Conservation (phyloP, 176 grass and related monocot species). For the Musa schizocarpa region DNA sequence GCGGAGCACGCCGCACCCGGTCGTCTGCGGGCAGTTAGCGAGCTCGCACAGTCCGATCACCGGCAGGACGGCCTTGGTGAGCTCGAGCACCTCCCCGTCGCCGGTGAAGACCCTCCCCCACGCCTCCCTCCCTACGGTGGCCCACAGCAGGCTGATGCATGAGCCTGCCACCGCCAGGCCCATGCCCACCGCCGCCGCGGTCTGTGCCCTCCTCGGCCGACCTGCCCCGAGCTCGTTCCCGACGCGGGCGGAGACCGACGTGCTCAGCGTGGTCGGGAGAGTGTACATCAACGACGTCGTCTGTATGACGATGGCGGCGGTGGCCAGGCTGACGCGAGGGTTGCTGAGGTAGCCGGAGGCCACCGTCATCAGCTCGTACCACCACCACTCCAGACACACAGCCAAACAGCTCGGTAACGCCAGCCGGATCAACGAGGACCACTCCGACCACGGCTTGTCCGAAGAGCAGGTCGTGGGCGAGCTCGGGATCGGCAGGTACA, state of each 20-base stretch:
- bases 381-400: constrained; percentile 25
- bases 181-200: background rate
- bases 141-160: constrained; percentile 8
- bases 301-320: constrained; percentile 27
- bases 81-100: constrained; percentile 18
- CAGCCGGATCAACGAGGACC: constrained; percentile 13
- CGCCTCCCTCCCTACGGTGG: constrained; percentile 7
- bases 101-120: constrained; percentile 17
- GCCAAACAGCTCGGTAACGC: constrained; percentile 19
- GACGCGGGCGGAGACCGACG: constrained; percentile 8
- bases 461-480: background rate
- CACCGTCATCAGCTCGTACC: constrained; percentile 25
- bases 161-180: constrained; percentile 5
- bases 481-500: background rate
- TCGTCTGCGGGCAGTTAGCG: constrained; percentile 22
- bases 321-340: constrained; percentile 8
- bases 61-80: constrained; percentile 4
- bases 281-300: constrained; percentile 24
- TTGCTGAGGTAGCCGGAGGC: constrained; percentile 14
- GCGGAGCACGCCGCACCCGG: constrained; percentile 19
- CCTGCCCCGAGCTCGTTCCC: constrained; percentile 20
- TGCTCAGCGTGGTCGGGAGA: constrained; percentile 10
- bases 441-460: background rate
- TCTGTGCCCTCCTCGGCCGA: background rate
- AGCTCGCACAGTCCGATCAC: constrained; percentile 25